Evolutionary conservation across 73 alveolate genomes (phyloP).

Genomic region (Blepharisma stoltei): DNA sequence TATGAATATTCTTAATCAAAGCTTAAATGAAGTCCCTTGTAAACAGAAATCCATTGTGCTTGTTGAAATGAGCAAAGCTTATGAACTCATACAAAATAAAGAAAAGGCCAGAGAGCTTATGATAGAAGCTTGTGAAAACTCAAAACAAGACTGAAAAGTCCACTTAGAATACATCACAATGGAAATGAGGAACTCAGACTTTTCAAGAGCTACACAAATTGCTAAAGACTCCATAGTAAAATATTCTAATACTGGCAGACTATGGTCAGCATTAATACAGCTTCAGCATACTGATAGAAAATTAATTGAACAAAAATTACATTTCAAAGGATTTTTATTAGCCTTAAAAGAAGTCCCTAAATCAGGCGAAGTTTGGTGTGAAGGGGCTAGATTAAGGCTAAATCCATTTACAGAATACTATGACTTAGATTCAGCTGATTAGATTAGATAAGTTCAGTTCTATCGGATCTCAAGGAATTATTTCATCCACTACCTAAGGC

Average conservation of each 20-base stretch:
- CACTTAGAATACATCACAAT: conserved; percentile 56
- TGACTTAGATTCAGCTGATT: conserved; percentile 49
- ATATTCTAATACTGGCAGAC: conserved; percentile 64
- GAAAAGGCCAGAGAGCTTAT: conserved; percentile 36
- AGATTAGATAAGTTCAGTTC: too few relatives aligned
- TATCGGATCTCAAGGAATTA: too few relatives aligned
- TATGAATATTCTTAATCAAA: conserved; percentile 41
- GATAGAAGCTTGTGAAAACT: conserved; percentile 22
- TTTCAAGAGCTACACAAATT: conserved; percentile 42
- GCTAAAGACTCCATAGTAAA: conserved; percentile 46
- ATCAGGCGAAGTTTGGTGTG: conserved; percentile 82
- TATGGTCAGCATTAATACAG: conserved; percentile 67
- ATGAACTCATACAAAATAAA: conserved; percentile 44
- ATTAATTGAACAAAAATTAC: conserved; percentile 28
- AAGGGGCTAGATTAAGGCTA: conserved; percentile 66
- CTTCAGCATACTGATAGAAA: conserved; percentile 47
- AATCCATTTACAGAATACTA: conserved; percentile 44
- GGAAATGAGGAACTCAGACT: conserved; percentile 52
- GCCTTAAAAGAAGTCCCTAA: conserved; percentile 62
- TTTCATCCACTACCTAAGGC: too few relatives aligned
- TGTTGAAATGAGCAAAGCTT: conserved; percentile 58
- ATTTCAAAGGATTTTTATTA: conserved; percentile 38
- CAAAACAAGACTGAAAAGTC: neutral
- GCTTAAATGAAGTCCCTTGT: conserved; percentile 47
- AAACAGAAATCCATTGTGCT: conserved; percentile 56